Evolutionary conservation across 2,329 filamentous ascomycete genomes (phyloP).

Genomic region (Diaporthe velutina): DNA sequence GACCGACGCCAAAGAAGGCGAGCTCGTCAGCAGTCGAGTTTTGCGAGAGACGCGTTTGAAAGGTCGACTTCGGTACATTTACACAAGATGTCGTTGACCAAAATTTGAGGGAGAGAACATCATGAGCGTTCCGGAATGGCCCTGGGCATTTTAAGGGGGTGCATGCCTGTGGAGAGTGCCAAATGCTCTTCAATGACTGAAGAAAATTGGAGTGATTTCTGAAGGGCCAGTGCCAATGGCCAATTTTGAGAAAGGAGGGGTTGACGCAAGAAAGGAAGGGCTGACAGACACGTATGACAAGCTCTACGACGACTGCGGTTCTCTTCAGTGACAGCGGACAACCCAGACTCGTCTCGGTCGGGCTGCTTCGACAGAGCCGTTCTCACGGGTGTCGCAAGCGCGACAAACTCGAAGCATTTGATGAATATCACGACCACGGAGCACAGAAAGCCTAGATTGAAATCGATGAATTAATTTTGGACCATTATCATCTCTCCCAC

Average conservation of each 20-base stretch:
- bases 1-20: neutral
- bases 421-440: neutral
- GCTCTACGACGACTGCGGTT: neutral
- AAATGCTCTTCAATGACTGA: neutral
- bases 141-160: neutral
- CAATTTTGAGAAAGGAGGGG: neutral
- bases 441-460: neutral
- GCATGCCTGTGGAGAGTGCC: neutral
- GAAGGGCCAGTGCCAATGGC: neutral
- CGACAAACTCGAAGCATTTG: neutral
- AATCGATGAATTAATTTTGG: neutral
- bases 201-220: neutral
- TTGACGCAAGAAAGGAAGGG: neutral
- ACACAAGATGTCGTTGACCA: no score
- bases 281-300: neutral
- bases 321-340: neutral
- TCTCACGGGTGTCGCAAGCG: neutral
- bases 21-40: neutral
- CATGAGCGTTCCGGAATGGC: neutral
- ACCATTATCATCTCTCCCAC: slow-evolving; percentile 16
- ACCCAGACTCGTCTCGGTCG: neutral
- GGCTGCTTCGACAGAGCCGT: neutral
- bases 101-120: neutral
- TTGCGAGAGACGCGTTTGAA: neutral
- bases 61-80: neutral